Evolutionary conservation across 257 asterid genomes (phyloP), one percentile per base, ranked within the genome.

Genomic region (Ocimum tenuiflorum): DNA sequence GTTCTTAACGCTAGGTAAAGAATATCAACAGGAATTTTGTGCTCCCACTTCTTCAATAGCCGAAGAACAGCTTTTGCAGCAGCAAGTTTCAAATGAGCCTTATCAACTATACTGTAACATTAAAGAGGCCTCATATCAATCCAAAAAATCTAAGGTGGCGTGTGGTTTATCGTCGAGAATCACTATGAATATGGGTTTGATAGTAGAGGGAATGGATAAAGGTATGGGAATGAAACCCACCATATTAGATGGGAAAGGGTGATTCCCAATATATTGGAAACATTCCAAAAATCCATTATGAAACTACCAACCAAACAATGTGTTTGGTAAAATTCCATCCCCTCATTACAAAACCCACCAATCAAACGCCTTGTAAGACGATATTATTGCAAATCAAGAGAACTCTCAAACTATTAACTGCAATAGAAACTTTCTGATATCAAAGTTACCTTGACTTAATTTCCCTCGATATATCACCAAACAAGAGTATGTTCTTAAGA

Each of bases 31-130:
- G 97, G 96, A 80, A 88, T 86, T 78, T 81, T 88, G 63, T 88
- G 89, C 63, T 91, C 97, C 97, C 97, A 91, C 63, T 80, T 81
- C 75, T 78, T 91, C 33, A 87, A 88, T 12, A 91, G 77, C 66
- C 96, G 97, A 73, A 91, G 95, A 72, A 91, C 74, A 65, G 97
- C 90, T 76, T 91, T 91, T 20, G 94, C 96, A 19, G 96, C 97
- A 69, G 94, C 95, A 67, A 91, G 95, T 80, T 79, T 91, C 79
- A 91, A 51, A 77, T 91, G 97, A 43, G 95, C 95, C 74, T 63
- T 88, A 70, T 91, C 97, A 36, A 85, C 86, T 43, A 57, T 77
- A 68, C 97, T 91, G 91, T 46, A 83, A 78, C 67, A 59, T 51
- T 55, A 45, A 63, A 43, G 61, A 35, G 47, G 47, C 61, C 27